A percentile compares a stretch with the other conserved stretches of the same genome.
Conservation (phyloP, 202 grass and related monocot species). For the Zoysia matrella region DNA sequence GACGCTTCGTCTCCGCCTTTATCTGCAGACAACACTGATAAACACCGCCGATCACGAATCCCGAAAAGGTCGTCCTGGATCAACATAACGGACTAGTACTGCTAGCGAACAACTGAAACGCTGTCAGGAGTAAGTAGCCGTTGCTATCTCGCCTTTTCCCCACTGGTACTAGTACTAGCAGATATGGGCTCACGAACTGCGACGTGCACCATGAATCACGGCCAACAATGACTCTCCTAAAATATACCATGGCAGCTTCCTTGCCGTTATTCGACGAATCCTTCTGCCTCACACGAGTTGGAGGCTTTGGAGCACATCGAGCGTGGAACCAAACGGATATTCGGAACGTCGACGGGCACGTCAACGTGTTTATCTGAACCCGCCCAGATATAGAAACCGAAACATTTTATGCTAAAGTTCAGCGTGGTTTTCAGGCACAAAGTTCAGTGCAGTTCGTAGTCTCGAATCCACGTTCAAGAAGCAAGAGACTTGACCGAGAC, state of each 20-base stretch:
- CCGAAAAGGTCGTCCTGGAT: neutral
- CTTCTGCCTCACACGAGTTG: neutral
- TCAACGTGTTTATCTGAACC: no score
- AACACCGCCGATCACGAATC: neutral
- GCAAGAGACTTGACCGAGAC: neutral
- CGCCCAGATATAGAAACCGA: no score
- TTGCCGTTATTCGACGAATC: slow-evolving; percentile 17
- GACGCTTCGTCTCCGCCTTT: neutral
- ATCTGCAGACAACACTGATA: neutral
- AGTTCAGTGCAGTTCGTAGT: neutral
- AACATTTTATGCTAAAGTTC: neutral
- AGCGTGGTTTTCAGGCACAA: neutral
- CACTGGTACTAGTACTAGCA: neutral
- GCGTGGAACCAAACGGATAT: neutral
- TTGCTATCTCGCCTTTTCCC: neutral
- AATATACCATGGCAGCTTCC: slow-evolving; percentile 45
- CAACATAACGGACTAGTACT: neutral
- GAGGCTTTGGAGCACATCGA: no score
- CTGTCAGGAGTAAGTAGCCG: neutral
- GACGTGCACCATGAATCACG: neutral
- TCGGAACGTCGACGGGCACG: neutral
- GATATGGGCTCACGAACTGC: slow-evolving; percentile 31
- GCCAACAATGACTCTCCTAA: slow-evolving; percentile 3
- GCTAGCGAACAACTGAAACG: slow-evolving; percentile 6
- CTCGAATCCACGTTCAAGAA: neutral